Conservation (phyloP, 208 protist species). For the Acanthamoeba polyphaga region DNA sequence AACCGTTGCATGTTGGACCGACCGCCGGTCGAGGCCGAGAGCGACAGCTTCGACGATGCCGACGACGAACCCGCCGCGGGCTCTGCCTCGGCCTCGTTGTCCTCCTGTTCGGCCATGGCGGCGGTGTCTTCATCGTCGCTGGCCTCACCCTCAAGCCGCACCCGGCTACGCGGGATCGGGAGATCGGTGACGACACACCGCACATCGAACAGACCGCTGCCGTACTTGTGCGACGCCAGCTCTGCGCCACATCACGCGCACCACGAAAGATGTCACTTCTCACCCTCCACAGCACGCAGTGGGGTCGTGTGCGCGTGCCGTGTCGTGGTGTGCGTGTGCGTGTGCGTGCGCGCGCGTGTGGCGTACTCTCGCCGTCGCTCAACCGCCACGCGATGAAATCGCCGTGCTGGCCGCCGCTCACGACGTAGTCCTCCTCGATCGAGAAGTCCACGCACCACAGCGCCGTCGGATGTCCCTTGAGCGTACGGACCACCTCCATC, state of each 20-base stretch:
- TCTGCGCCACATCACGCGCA: background rate
- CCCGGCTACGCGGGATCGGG: background rate
- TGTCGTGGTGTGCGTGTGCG: background rate
- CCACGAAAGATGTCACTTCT: background rate
- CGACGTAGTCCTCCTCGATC: constrained; percentile 48
- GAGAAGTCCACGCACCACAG: constrained; percentile 68
- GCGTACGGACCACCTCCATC: constrained; percentile 7
- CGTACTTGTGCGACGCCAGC: constrained; percentile 1
- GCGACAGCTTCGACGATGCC: background rate
- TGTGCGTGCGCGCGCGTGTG: background rate
- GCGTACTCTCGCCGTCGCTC: constrained; percentile 14
- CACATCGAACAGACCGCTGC: constrained; percentile 62
- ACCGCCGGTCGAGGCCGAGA: background rate
- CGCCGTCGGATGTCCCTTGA: constrained; percentile 2
- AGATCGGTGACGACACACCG: constrained; percentile 7
- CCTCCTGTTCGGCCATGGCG: background rate
- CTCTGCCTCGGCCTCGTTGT: background rate
- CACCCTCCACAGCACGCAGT: too few species aligned
- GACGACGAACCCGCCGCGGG: background rate
- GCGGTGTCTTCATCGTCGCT: background rate
- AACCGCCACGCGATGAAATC: constrained; percentile 17
- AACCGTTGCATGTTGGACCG: background rate
- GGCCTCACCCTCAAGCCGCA: background rate
- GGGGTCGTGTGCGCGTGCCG: too few species aligned
- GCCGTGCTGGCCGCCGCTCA: constrained; percentile 57